Percentiles rank a stretch among this genome's conserved stretches.
Evolutionary conservation across 345 rosid genomes (phyloP).

Genomic region (Arabis hirsuta): DNA sequence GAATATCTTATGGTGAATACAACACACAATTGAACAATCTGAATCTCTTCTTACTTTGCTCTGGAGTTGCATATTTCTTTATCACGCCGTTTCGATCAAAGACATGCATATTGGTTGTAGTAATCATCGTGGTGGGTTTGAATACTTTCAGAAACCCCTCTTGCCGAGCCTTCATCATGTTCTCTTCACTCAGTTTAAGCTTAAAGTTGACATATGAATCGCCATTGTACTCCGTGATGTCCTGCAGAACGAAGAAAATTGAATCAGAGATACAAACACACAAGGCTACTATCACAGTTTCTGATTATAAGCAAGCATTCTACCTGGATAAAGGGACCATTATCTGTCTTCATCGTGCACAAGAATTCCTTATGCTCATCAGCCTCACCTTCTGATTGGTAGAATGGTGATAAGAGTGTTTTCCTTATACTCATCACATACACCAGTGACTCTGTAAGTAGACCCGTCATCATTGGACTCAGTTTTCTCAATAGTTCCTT

Average conservation of each 20-base stretch:
- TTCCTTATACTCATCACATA: constrained; percentile 67
- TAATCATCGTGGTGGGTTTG: constrained; percentile 64
- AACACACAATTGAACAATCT: background rate
- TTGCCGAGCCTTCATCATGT: constrained; percentile 59
- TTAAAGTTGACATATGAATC: constrained; percentile 55
- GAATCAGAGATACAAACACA: constrained; percentile 37
- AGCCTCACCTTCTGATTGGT: constrained; percentile 94
- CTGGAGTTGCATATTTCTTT: constrained; percentile 85
- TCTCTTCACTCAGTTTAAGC: constrained; percentile 60
- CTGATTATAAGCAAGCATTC: constrained; percentile 14
- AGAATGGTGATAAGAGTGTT: constrained; percentile 76
- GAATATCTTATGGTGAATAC: background rate
- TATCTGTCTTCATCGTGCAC: constrained; percentile 45
- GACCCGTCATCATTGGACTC: constrained; percentile 66
- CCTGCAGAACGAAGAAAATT: constrained; percentile 50
- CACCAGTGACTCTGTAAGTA: constrained; percentile 67
- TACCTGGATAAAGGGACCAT: constrained; percentile 67
- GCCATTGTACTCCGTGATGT: constrained; percentile 48
- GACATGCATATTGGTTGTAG: constrained; percentile 93
- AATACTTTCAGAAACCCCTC: constrained; percentile 90
- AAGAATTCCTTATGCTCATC: constrained; percentile 77
- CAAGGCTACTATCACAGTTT: background rate
- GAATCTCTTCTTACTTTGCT: constrained; percentile 60
- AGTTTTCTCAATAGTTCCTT: constrained; percentile 80
- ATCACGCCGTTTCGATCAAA: constrained; percentile 71